Base-by-base conservation (phyloP, 805 yeast species). In the Hermanozyma aechmeae region DNA sequence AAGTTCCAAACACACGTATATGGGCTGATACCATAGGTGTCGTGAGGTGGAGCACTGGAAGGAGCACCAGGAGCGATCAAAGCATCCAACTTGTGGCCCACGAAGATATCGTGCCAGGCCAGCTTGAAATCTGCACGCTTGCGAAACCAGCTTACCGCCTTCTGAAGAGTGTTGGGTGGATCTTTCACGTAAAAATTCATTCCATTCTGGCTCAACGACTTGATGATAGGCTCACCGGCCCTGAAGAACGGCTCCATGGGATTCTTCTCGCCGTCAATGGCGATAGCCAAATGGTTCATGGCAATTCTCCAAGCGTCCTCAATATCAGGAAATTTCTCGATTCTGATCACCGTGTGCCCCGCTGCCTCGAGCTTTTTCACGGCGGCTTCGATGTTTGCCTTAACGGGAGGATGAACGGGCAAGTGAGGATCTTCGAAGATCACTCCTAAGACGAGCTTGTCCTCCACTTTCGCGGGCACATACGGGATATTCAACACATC, bases 1-100 rank as follows among this genome's bases (percentile, higher is more conserved):
- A 37, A 25, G 21, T 43, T 43, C 48, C 46, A 42, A 11, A 31
- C 15, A 15, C 26, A 25, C 2, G 46, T 40, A 25, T 38, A 42
- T 3, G 42, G 35, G 4, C 39, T 30, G 11, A 32, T 26, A 11
- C 42, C 43, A 15, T 29, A 42, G 5, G 33, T 28, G 23, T 40
- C 42, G 26, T 42, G 47, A 7, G 36, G 35, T 3, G 45, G 42
- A 4, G 45, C 47, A 8, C 44, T 35, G 15, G 24, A 27, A 2
- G 37, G 27, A 6, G 33, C 30, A 8, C 36, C 45, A 2, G 47
- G 47, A 23, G 34, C 26, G 3, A 42, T 5, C 3, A 42, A 15
- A 22, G 27, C 33, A 24, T 39, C 45, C 9, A 38, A 14, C 3
- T 37, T 23, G n/a, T 29, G 15, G 10, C 28, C 28, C 4, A 10